Conservation (phyloP, 345 rosid genomes). For the Garcia nutans region DNA sequence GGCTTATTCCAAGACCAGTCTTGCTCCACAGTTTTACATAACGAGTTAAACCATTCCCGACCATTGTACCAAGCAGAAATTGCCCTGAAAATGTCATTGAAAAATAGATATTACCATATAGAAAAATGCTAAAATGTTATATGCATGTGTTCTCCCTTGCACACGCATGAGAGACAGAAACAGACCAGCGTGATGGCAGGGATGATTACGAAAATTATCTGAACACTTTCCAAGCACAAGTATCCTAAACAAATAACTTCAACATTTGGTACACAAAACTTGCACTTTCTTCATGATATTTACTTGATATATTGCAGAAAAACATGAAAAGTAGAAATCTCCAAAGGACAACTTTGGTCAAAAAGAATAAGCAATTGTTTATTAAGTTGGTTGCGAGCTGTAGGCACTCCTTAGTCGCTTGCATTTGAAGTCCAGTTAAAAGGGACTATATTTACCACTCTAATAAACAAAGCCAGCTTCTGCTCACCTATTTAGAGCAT, state of each 20-base stretch:
- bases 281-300: background rate
- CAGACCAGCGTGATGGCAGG: background rate
- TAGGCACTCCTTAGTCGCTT: background rate
- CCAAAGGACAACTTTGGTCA: background rate
- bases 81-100: constrained; percentile 52
- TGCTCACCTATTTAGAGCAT: constrained; percentile 78
- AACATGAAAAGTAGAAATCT: background rate
- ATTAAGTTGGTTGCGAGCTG: background rate
- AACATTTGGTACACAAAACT: background rate
- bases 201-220: no score
- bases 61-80: constrained; percentile 70
- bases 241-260: background rate
- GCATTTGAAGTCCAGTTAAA: background rate
- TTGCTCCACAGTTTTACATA: constrained; percentile 89
- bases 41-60: constrained; percentile 69
- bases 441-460: background rate
- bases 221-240: background rate
- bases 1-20: constrained; percentile 99
- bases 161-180: background rate
- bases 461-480: background rate
- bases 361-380: background rate
- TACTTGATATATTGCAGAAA: background rate
- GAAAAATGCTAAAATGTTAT: background rate
- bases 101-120: background rate
- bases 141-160: background rate